Conservation (phyloP, 2,329 filamentous ascomycete species). For the Microsporum canis region DNA sequence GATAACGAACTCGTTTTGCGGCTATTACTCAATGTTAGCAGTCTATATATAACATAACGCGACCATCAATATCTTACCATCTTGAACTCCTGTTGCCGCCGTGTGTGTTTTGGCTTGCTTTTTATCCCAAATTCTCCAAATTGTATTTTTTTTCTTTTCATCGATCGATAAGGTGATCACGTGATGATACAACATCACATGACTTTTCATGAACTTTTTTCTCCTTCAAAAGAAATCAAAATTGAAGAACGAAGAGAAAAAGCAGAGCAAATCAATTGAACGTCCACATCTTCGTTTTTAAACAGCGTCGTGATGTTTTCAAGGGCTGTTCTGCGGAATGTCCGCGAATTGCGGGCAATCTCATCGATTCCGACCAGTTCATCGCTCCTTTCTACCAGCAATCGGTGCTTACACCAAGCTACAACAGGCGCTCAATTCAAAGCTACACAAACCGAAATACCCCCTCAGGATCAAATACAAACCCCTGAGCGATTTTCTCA, state of each 20-base stretch:
- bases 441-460: slow-evolving; percentile 21
- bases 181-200: background rate
- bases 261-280: background rate
- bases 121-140: background rate
- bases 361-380: slow-evolving; percentile 6
- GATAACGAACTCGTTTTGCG: slow-evolving; percentile 36
- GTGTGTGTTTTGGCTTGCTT: background rate
- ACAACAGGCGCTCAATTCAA: slow-evolving; percentile 23
- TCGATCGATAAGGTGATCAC: background rate
- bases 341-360: slow-evolving; percentile 16
- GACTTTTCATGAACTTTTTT: background rate
- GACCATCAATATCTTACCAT: slow-evolving; percentile 11
- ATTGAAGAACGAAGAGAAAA: background rate
- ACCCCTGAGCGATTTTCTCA: slow-evolving; percentile 18
- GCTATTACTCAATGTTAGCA: slow-evolving; percentile 17
- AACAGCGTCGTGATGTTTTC: slow-evolving; percentile 25
- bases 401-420: slow-evolving; percentile 33
- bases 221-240: background rate
- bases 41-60: background rate
- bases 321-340: slow-evolving; percentile 22
- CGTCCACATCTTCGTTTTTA: background rate
- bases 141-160: background rate
- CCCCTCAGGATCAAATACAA: slow-evolving; percentile 18
- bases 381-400: slow-evolving; percentile 18
- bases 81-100: slow-evolving; percentile 7